Conservation (phyloP, 306 rosid species). For the Acacia melanoxylon region DNA sequence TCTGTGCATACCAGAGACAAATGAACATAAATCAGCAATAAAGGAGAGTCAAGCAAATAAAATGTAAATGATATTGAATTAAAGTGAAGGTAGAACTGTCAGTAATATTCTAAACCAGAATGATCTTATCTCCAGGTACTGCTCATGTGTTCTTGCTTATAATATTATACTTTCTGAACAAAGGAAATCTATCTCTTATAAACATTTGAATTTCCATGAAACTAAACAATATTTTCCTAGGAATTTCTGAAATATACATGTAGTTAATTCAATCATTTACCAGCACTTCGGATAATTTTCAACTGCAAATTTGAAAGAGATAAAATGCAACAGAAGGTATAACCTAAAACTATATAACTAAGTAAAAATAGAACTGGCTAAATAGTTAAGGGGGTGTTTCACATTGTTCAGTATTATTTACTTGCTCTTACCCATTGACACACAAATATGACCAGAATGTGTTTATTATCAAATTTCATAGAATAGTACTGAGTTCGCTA, state of each 20-base stretch:
- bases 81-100: constrained; percentile 2
- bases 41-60: constrained; percentile 1
- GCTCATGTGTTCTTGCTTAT: background rate
- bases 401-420: background rate
- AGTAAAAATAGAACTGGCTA: background rate
- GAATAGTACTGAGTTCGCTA: background rate
- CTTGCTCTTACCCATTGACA: background rate
- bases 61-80: constrained; percentile 11
- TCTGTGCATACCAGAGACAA: constrained; percentile 38
- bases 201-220: background rate
- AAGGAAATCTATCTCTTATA: background rate
- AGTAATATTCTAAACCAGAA: constrained; percentile 12
- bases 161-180: background rate
- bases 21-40: constrained; percentile 18
- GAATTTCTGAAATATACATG: background rate
- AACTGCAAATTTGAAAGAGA: background rate
- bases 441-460: constrained; percentile 12
- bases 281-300: background rate
- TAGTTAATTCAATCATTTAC: background rate
- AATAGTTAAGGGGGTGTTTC: background rate
- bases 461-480: background rate
- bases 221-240: constrained; percentile 6
- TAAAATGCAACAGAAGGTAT: background rate
- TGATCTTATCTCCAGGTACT: constrained; percentile 9
- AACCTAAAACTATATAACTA: background rate